Percentiles rank a stretch among this genome's conserved stretches.
These are phyloP conservation scores for Suhomyces guaymorum DNA, from an alignment of 1,139 yeast genomes.

Conservation along the genomic window DNA sequence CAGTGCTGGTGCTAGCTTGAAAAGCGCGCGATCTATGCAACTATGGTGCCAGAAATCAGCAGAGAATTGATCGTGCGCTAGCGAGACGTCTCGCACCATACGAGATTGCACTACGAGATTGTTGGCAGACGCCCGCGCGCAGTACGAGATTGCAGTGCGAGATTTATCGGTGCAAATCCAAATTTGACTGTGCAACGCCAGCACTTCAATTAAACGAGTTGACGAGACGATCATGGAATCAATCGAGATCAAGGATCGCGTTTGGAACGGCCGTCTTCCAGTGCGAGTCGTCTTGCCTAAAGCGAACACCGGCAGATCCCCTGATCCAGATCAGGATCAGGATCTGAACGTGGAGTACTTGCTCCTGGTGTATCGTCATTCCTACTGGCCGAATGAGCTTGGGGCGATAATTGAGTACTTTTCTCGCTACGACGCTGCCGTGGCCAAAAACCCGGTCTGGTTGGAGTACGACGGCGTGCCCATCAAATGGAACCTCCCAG, in stretches of 20 bases:
- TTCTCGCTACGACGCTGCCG: conserved; percentile 33
- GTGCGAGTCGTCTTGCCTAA: background rate
- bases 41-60: too few species aligned
- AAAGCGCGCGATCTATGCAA: too few species aligned
- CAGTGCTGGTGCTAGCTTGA: too few species aligned
- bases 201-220: background rate
- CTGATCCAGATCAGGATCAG: conserved; percentile 31
- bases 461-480: conserved; percentile 66
- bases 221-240: background rate
- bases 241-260: background rate
- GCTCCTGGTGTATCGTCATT: conserved; percentile 39
- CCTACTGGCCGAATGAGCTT: conserved; percentile 58
- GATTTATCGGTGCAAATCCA: too few species aligned
- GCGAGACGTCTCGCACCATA: too few species aligned
- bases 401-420: conserved; percentile 47
- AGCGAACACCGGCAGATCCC: too few species aligned
- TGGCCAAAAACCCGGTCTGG: conserved; percentile 51
- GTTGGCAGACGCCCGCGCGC: too few species aligned
- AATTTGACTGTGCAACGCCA: background rate
- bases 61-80: too few species aligned
- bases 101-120: too few species aligned
- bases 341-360: conserved; percentile 47
- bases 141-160: too few species aligned
- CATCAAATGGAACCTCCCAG: conserved; percentile 75
- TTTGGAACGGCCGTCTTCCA: background rate